Base-by-base conservation (phyloP, 2,329 filamentous ascomycete species). In the Pyrenochaeta sp. region DNA sequence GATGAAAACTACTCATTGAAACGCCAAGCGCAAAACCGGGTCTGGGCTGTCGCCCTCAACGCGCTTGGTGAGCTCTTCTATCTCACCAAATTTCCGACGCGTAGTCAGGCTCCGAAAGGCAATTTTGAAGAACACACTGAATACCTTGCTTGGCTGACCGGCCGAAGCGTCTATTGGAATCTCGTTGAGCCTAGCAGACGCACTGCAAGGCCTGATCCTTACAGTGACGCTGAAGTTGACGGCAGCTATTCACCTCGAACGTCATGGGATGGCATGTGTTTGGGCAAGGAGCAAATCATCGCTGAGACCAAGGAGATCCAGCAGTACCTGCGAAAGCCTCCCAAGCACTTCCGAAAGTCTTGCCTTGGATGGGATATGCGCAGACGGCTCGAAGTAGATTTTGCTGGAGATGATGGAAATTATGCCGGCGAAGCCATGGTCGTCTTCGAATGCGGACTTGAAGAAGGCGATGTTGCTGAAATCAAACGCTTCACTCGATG, bases 321-420 rank as follows among this genome's bases (percentile, higher is more conserved):
- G 64, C 85, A 83, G 36, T 96, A 90, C 62, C 74, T 96, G 15
- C 80, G 79, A 0, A 87, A 89, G 64, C 88, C 86, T 62, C 93
- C 94, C 3, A 84, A 86, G 35, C 86, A 96, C 63, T 96, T 96
- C 72, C 87, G 88, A 18, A 88, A 87, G 66, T 81, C 86, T 1
- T 98, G 90, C 68, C 79, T 90, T 52, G 90, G 90, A 2, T 98
- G 95, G 94, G 91, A 98, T 68, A 98, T 98, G 93, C 87, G 87
- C 47, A 86, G 92, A 55, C 87, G 81, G 57, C 79, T 98, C 2
- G 89, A 95, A 66, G 91, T 97, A 2, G 95, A 99, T 70, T 98
- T 97, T 76, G 90, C 90, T 35, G 87, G 86, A 17, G 91, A 93
- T 61, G 90, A 95, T 75, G 85, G 86, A n/a, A 80, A 85, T 49